Conservation (phyloP, 2,329 filamentous ascomycete genomes). For the Pyricularia grisea region DNA sequence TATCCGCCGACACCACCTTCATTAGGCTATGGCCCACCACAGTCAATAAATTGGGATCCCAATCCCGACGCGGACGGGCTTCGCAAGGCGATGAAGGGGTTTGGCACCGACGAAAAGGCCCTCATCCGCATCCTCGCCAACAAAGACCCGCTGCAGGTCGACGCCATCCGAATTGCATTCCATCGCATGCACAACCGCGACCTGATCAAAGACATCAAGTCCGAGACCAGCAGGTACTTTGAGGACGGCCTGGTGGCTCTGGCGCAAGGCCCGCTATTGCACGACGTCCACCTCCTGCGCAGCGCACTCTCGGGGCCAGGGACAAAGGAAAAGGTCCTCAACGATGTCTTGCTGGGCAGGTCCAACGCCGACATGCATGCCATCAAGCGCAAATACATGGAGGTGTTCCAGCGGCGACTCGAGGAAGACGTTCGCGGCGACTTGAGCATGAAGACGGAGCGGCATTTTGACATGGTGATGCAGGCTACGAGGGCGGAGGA, state of each 20-base stretch:
- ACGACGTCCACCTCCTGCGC: constrained; percentile 64
- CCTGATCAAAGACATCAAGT: constrained; percentile 65
- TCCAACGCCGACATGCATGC: constrained; percentile 81
- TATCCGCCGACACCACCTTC: constrained; percentile 55
- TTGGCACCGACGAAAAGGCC: constrained; percentile 76
- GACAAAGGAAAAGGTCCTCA: constrained; percentile 78
- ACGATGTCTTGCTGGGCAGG: constrained; percentile 74
- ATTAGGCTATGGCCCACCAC: constrained; percentile 64
- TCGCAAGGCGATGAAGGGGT: constrained; percentile 78
- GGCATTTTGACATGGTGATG: constrained; percentile 76
- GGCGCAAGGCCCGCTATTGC: constrained; percentile 65
- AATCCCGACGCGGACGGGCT: constrained; percentile 60
- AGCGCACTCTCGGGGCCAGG: constrained; percentile 69
- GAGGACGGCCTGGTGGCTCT: constrained; percentile 66
- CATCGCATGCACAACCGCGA: constrained; percentile 54
- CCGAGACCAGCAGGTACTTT: constrained; percentile 69
- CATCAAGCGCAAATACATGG: constrained; percentile 72
- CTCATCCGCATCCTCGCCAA: constrained; percentile 62
- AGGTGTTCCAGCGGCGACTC: constrained; percentile 55
- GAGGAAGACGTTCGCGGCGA: constrained; percentile 68
- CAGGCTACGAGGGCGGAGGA: constrained; percentile 70
- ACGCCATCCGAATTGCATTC: constrained; percentile 59
- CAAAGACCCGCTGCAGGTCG: constrained; percentile 71
- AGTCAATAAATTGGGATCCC: constrained; percentile 61
- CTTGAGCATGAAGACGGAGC: constrained; percentile 75